Base-by-base conservation (phyloP, 2,329 filamentous ascomycete species). In the Teratosphaeria gauchensis region DNA sequence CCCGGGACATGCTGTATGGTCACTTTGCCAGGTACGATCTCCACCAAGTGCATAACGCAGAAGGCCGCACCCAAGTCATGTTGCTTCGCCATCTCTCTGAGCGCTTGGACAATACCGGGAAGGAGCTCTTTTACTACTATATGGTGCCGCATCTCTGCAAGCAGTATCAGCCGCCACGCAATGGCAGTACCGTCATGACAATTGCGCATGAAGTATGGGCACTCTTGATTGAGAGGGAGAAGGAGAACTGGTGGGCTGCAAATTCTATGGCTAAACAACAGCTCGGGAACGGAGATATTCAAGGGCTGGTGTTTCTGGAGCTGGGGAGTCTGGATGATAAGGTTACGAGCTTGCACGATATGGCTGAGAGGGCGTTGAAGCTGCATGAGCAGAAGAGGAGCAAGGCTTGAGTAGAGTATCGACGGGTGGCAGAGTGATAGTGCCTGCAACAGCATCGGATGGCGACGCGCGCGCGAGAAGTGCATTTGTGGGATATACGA, bases 11-110 rank as follows among this genome's bases (percentile, higher is more conserved):
- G 53, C 58, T 66, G 32, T 65, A 65, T 57, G 56, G 63, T 30
- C 59, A 64, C 48, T 62, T 66, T 38, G 55, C 63, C 1, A 55
- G 59, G 21, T 62, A 59, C 28, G 56, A 61, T 30, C 63, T 62
- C 55, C 32, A 53, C 19, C 53, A 55, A 7, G 56, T 66, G 9
- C 57, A 60, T 38, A 19, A 33, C 2, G 54, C 64, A 3, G 56
- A 61, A 31, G 61, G 62, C 30, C 63, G 62, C 48, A 55, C 59
- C n/a, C 61, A 63, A 42, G 57, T 54, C 7, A 59, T 61, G 7
- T 51, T 60, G 19, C 62, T 66, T 8, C 61, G 63, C 52, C 64
- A 63, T 28, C 53, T 65, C 12, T 62, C 61, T 21, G 59, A 64
- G 42, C 58, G 62, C 1, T 57, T 64, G 35, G 64, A 64, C 38